These are phyloP conservation scores for Penicillium aurantiogriseum DNA, from an alignment of 2,329 filamentous ascomycete genomes.

Conservation along the genomic window DNA sequence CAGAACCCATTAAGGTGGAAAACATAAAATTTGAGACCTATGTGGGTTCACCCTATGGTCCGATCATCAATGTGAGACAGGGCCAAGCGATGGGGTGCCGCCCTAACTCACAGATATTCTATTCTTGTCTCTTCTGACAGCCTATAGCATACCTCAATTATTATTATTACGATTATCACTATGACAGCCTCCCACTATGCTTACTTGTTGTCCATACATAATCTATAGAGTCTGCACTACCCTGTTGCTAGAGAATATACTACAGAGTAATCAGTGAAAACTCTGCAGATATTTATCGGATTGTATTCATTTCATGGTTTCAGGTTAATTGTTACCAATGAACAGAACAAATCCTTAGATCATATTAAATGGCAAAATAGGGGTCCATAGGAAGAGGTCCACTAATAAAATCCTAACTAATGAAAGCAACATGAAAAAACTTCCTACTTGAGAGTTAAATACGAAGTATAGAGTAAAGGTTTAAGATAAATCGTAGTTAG, in stretches of 20 bases:
- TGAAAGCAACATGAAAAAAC: background rate
- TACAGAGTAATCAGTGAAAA: background rate
- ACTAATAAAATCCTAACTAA: background rate
- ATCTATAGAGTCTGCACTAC: background rate
- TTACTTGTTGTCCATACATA: background rate
- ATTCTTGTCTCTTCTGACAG: conserved; percentile 1
- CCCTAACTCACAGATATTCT: conserved; percentile 2
- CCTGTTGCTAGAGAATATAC: background rate
- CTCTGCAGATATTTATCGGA: background rate
- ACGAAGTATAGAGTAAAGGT: background rate
- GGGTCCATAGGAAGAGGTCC: background rate
- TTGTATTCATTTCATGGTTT: background rate
- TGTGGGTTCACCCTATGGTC: conserved; percentile 2
- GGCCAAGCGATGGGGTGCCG: conserved; percentile 9
- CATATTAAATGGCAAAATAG: background rate
- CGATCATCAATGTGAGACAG: conserved; percentile 23
- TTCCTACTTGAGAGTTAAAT: background rate
- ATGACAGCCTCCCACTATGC: background rate
- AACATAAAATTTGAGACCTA: background rate
- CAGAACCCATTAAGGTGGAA: background rate
- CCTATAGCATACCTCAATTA: background rate
- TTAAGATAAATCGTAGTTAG: too few relatives aligned
- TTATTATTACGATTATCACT: background rate
- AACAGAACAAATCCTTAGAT: background rate
- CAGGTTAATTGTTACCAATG: background rate